Evolutionary conservation across 164 flowering plant genomes (phyloP).

Genomic region (Annona cherimola): DNA sequence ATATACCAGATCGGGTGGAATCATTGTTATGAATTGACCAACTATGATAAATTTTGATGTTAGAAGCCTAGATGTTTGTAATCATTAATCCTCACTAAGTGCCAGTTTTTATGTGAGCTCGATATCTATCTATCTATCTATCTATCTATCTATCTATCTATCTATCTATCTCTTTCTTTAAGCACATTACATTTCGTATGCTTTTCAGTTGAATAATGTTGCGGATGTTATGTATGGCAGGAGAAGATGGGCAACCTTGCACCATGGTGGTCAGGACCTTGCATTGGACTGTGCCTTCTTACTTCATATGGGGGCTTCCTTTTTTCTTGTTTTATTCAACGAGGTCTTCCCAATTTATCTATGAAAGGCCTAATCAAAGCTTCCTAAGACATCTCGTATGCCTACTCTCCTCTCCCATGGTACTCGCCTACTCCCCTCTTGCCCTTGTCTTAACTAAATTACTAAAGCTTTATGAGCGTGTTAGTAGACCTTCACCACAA

Average conservation of each 20-base stretch:
- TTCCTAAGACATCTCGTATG: constrained; percentile 40
- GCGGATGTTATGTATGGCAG: constrained; percentile 21
- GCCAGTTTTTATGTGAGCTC: no score
- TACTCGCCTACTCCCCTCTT: constrained; percentile 11
- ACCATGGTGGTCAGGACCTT: constrained; percentile 82
- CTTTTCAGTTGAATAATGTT: constrained; percentile 7
- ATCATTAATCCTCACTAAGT: no score
- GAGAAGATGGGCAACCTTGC: constrained; percentile 78
- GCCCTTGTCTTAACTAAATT: background rate
- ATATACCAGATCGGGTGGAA: no score
- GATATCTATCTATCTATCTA: no score
- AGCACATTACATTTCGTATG: background rate
- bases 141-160: no score
- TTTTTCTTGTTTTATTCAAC: constrained; percentile 83
- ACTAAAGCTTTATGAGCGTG: background rate
- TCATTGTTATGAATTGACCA: no score
- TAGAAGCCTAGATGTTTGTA: no score
- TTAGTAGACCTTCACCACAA: background rate
- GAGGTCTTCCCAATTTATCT: constrained; percentile 74
- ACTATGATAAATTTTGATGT: no score
- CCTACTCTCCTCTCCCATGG: constrained; percentile 64
- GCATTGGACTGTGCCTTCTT: constrained; percentile 91
- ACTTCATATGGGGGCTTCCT: constrained; percentile 86
- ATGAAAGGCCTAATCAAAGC: constrained; percentile 70
- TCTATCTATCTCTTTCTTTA: background rate